A percentile compares a stretch with the other conserved stretches of the same genome.
Evolutionary conservation across 2,329 filamentous ascomycete genomes (phyloP).

Genomic region (Colletotrichum brevisporum): DNA sequence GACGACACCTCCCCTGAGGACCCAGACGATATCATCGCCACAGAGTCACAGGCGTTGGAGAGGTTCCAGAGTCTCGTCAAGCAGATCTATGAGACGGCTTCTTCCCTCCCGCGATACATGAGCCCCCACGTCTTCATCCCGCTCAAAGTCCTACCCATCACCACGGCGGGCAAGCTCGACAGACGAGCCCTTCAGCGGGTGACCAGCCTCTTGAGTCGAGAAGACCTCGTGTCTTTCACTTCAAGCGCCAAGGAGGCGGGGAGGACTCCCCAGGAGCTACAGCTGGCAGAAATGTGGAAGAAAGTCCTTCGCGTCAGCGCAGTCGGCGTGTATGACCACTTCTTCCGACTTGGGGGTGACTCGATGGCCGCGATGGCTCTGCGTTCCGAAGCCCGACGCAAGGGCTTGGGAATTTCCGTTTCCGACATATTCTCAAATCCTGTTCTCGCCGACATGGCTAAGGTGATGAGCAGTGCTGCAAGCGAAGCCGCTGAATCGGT

Average conservation of each 20-base stretch:
- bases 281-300: constrained; percentile 14
- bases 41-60: constrained; percentile 1
- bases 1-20: constrained; percentile 1
- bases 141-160: constrained; percentile 31
- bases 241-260: constrained; percentile 1
- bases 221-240: constrained; percentile 1
- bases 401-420: constrained; percentile 3
- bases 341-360: constrained; percentile 45
- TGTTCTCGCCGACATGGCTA: constrained; percentile 7
- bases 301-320: not conserved
- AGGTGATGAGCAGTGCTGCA: not conserved
- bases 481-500: not conserved
- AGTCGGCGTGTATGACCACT: constrained; percentile 40
- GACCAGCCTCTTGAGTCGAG: not conserved
- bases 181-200: constrained; percentile 31
- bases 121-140: constrained; percentile 38
- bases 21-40: constrained; percentile 22
- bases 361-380: constrained; percentile 46
- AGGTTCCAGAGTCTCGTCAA: constrained; percentile 9
- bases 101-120: constrained; percentile 39
- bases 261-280: not conserved
- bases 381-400: constrained; percentile 1
- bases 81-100: constrained; percentile 2
- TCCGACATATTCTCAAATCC: constrained; percentile 20
- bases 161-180: constrained; percentile 39